These are phyloP conservation scores for Eutrema japonicum DNA, from an alignment of 345 rosid species.

Conservation along the genomic window DNA sequence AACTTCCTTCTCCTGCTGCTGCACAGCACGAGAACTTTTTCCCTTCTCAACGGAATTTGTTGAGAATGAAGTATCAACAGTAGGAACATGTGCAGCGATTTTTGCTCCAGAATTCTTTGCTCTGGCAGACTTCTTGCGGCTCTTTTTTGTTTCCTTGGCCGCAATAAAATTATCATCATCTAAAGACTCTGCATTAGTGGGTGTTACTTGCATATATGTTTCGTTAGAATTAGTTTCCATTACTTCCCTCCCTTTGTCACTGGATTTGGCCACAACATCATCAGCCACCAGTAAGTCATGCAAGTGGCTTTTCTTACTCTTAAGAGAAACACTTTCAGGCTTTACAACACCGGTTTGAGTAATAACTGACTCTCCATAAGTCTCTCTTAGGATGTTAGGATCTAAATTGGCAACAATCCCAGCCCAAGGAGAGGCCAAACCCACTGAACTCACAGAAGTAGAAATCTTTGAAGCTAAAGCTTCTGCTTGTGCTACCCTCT, in stretches of 20 bases:
- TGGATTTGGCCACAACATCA: constrained; percentile 64
- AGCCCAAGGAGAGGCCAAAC: constrained; percentile 70
- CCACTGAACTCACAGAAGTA: constrained; percentile 49
- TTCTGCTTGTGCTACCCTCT: constrained; percentile 66
- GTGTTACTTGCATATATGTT: constrained; percentile 41
- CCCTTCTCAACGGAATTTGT: constrained; percentile 74
- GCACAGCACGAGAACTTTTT: constrained; percentile 61
- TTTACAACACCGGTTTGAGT: constrained; percentile 48
- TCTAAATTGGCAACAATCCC: constrained; percentile 71
- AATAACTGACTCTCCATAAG: constrained; percentile 46
- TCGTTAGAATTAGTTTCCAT: constrained; percentile 42
- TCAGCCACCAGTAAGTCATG: constrained; percentile 76
- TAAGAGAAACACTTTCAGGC: constrained; percentile 52
- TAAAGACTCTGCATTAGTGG: constrained; percentile 44
- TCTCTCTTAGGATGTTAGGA: constrained; percentile 52
- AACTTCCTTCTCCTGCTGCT: constrained; percentile 71
- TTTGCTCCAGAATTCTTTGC: constrained; percentile 66
- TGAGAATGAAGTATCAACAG: constrained; percentile 56
- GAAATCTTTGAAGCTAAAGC: constrained; percentile 58
- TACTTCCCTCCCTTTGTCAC: constrained; percentile 52
- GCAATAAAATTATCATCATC: constrained; percentile 82
- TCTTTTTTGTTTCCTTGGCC: constrained; percentile 86
- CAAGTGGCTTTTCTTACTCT: constrained; percentile 66
- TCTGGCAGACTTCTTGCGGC: constrained; percentile 90
- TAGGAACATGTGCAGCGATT: constrained; percentile 45